phyloP scores from a whole-genome alignment of 2,329 filamentous ascomycete genomes.

The Fusarium pilosicola region DNA sequence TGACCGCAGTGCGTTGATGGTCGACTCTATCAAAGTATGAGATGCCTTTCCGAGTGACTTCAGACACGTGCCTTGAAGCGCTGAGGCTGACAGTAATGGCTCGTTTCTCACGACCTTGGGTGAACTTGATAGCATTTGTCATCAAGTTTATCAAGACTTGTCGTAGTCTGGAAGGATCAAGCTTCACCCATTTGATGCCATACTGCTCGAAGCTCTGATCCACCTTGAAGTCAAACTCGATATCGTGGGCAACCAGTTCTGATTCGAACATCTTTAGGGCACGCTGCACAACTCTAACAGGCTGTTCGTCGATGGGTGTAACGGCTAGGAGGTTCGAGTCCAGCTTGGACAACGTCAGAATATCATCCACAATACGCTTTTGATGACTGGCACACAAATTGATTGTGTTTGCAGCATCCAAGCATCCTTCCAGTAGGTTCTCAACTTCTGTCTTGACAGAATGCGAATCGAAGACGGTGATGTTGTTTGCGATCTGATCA shows the following conservation, averaged over 20 bases:
- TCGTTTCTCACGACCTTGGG: constrained; percentile 67
- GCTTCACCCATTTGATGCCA: constrained; percentile 74
- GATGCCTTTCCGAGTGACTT: constrained; percentile 53
- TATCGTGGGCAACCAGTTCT: constrained; percentile 76
- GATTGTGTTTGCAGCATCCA: constrained; percentile 85
- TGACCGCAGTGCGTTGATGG: constrained; percentile 46
- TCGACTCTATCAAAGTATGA: constrained; percentile 60
- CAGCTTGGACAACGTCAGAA: constrained; percentile 74
- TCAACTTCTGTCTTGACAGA: constrained; percentile 57
- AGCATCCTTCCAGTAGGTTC: constrained; percentile 62
- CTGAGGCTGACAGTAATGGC: constrained; percentile 72
- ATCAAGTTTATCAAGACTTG: constrained; percentile 83
- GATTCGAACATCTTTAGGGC: constrained; percentile 83
- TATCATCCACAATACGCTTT: constrained; percentile 76
- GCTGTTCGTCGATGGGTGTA: constrained; percentile 75
- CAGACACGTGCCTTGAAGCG: constrained; percentile 65
- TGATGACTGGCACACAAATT: constrained; percentile 82
- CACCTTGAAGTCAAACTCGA: constrained; percentile 74
- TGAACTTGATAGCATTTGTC: constrained; percentile 73
- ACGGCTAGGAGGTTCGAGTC: constrained; percentile 77
- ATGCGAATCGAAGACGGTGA: constrained; percentile 55
- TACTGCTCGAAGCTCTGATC: constrained; percentile 74
- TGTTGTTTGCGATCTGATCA: constrained; percentile 71
- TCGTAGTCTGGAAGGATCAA: constrained; percentile 79
- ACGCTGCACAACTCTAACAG: constrained; percentile 72